Conservation (phyloP, 192 early-diverging fungal species). For the Backusella sp. region DNA sequence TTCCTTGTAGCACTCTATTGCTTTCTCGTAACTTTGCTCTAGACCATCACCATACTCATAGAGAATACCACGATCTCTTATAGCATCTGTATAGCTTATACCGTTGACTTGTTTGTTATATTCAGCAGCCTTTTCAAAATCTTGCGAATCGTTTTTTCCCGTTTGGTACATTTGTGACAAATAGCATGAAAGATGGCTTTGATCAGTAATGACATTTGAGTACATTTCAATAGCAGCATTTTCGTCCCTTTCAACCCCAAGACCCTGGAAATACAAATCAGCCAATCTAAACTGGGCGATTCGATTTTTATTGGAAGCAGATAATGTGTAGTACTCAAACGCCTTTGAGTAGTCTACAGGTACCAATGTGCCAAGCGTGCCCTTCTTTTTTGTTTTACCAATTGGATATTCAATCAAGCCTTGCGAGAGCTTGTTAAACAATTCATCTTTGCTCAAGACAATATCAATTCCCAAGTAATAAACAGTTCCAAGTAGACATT, state of each 20-base stretch:
- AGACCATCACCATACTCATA: neutral
- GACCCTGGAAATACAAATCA: conserved; percentile 55
- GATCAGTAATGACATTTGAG: neutral
- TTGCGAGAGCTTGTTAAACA: too few relatives aligned
- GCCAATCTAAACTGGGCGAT: conserved; percentile 53
- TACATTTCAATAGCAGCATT: neutral
- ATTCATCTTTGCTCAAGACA: too few relatives aligned
- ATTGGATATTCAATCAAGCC: neutral
- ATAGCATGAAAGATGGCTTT: neutral
- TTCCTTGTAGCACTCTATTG: conserved; percentile 54
- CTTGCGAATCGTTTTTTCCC: neutral
- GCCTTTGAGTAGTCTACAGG: conserved; percentile 32
- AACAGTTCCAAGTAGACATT: too few relatives aligned
- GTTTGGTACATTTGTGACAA: neutral
- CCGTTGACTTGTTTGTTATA: neutral
- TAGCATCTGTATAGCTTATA: neutral
- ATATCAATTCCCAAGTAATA: too few relatives aligned
- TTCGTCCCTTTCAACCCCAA: conserved; percentile 49
- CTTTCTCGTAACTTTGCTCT: conserved; percentile 25
- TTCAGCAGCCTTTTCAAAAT: neutral
- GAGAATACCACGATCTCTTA: neutral
- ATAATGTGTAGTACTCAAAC: conserved; percentile 55
- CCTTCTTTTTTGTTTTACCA: neutral
- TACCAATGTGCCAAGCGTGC: neutral
- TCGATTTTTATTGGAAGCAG: conserved; percentile 46